phyloP scores from a whole-genome alignment of 1,284 basidiomycete genomes.

The Rhodotorula sp. region DNA sequence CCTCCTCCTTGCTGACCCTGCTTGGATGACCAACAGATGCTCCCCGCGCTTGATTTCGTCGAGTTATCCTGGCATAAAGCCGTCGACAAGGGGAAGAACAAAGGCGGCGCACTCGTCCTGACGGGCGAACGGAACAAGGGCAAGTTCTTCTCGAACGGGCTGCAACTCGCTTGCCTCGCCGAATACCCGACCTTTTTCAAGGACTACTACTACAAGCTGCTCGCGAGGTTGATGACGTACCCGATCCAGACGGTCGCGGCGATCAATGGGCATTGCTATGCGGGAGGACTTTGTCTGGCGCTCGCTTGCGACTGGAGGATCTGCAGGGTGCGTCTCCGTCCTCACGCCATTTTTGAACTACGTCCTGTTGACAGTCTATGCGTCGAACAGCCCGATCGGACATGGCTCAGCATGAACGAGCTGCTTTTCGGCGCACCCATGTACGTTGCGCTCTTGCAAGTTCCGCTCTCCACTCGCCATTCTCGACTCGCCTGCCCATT shows the following conservation, averaged over 20 bases:
- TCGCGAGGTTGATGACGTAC: conserved; percentile 41
- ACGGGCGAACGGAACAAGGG: conserved; percentile 29
- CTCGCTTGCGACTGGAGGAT: conserved; percentile 43
- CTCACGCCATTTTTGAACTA: neutral
- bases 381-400: conserved; percentile 28
- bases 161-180: conserved; percentile 30
- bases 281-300: conserved; percentile 44
- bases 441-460: conserved; percentile 6
- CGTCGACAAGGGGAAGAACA: conserved; percentile 14
- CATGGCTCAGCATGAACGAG: conserved; percentile 42
- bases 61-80: conserved; percentile 24
- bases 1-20: neutral
- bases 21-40: conserved; percentile 9
- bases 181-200: conserved; percentile 33
- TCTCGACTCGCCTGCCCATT: neutral
- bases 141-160: conserved; percentile 42
- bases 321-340: conserved; percentile 26
- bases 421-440: conserved; percentile 19
- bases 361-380: too few species aligned
- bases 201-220: conserved; percentile 35
- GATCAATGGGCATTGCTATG: conserved; percentile 46
- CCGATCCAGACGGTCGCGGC: conserved; percentile 45
- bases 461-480: neutral
- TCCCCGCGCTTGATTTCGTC: conserved; percentile 38
- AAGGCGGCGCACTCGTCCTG: conserved; percentile 34